A percentile compares a stretch with the other conserved stretches of the same genome.
phyloP scores from a whole-genome alignment of 345 rosid species.

The Aethionema arabicum region DNA sequence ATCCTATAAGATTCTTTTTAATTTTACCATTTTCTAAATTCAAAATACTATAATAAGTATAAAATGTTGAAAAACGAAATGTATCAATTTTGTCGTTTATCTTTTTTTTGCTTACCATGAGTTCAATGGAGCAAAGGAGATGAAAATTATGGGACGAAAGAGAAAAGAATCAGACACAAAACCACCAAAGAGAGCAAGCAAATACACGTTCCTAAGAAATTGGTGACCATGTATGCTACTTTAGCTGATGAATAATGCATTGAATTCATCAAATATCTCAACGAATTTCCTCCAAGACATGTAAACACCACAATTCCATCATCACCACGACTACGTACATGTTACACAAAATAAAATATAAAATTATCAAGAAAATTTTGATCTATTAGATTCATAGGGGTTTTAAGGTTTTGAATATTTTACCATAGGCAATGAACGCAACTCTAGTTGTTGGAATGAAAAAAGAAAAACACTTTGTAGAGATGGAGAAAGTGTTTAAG shows the following conservation, averaged over 20 bases:
- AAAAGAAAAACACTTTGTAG: no score
- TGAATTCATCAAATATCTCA: slow-evolving; percentile 37
- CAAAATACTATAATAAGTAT: no score
- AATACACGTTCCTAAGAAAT: slow-evolving; percentile 52
- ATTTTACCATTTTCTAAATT: no score
- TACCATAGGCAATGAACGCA: slow-evolving; percentile 40
- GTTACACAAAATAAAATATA: neutral
- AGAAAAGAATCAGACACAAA: slow-evolving; percentile 49
- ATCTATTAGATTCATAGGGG: neutral
- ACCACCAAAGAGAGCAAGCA: slow-evolving; percentile 50
- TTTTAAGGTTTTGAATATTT: neutral
- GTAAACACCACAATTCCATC: slow-evolving; percentile 53
- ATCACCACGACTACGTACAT: slow-evolving; percentile 42
- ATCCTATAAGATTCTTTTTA: no score
- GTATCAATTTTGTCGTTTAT: no score
- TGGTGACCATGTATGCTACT: slow-evolving; percentile 51
- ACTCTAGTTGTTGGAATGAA: no score
- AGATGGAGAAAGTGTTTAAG: no score
- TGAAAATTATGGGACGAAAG: slow-evolving; percentile 43
- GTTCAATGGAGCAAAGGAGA: slow-evolving; percentile 38
- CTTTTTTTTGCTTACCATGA: slow-evolving; percentile 33
- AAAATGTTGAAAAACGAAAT: no score
- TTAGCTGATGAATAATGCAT: slow-evolving; percentile 47
- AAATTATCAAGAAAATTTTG: no score
- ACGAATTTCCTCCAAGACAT: slow-evolving; percentile 40